phyloP scores from a whole-genome alignment of 2,329 filamentous ascomycete genomes.

The Akanthomyces uredinophilus region DNA sequence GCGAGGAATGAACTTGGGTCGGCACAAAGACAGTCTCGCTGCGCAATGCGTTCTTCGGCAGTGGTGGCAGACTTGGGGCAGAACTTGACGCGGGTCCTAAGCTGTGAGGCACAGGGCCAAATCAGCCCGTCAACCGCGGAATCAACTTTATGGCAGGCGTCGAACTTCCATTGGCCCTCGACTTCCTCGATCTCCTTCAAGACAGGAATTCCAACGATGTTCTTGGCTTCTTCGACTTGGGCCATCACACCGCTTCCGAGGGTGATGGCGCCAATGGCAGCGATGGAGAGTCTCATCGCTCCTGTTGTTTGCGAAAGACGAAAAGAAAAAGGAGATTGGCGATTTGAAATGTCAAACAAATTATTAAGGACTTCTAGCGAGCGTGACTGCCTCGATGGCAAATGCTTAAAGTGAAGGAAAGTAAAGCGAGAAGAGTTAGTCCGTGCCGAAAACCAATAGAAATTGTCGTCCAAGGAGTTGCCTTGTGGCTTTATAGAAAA shows the following conservation, averaged over 20 bases:
- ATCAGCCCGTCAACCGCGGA: background rate
- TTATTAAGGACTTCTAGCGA: background rate
- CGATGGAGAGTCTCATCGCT: background rate
- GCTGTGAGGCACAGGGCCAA: background rate
- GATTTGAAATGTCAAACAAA: background rate
- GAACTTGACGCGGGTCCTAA: background rate
- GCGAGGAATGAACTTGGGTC: background rate
- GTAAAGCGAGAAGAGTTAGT: background rate
- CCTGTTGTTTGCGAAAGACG: background rate
- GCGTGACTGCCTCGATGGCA: background rate
- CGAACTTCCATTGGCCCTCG: background rate
- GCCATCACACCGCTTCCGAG: background rate
- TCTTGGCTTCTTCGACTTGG: background rate
- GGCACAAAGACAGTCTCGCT: constrained; percentile 1
- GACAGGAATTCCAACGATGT: no score
- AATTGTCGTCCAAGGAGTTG: background rate
- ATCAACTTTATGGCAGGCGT: background rate
- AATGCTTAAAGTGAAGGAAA: background rate
- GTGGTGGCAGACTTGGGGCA: background rate
- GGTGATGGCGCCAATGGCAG: background rate
- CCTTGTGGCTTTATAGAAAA: background rate
- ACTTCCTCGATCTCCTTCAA: background rate
- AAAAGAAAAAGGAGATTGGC: background rate
- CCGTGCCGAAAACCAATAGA: background rate
- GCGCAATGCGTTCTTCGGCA: background rate